A percentile compares a stretch with the other conserved stretches of the same genome.
These are phyloP conservation scores for Yamadazyma jaroonii DNA, from an alignment of 1,139 yeast genomes.

Conservation along the genomic window DNA sequence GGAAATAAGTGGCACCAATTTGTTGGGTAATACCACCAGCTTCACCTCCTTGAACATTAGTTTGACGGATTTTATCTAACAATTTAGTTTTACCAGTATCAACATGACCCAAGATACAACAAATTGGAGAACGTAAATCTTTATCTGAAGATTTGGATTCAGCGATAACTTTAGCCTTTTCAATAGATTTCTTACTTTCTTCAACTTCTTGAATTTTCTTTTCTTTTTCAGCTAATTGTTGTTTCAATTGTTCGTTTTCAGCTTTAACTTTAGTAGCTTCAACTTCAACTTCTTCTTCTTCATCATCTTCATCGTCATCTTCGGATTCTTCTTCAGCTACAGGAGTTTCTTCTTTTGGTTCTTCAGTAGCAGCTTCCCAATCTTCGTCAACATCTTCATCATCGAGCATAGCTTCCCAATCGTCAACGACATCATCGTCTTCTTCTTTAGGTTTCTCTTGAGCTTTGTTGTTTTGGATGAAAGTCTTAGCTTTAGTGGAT, in stretches of 20 bases:
- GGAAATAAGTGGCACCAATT: constrained; percentile 99
- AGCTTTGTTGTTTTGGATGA: constrained; percentile 19
- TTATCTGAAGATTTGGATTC: constrained; percentile 24
- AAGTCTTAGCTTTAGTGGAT: constrained; percentile 42
- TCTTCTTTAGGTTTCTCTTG: constrained; percentile 26
- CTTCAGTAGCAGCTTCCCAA: constrained; percentile 43
- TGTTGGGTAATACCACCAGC: constrained; percentile 99
- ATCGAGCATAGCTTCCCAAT: constrained; percentile 59
- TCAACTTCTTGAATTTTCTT: constrained; percentile 11
- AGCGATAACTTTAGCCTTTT: constrained; percentile 13
- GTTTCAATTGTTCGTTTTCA: constrained; percentile 15
- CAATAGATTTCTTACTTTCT: constrained; percentile 11
- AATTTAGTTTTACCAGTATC: constrained; percentile 99
- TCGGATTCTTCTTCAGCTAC: too few species aligned
- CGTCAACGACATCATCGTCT: constrained; percentile 56
- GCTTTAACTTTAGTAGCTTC: constrained; percentile 24
- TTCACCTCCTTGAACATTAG: constrained; percentile 99
- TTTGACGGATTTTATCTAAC: constrained; percentile 95
- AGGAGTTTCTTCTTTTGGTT: constrained; percentile 13
- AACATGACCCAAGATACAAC: constrained; percentile 98
- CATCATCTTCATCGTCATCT: constrained; percentile 25
- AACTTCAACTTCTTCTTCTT: constrained; percentile 13
- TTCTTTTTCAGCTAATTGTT: constrained; percentile 4
- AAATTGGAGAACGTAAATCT: constrained; percentile 94
- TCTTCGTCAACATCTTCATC: constrained; percentile 53